Evolutionary conservation across 257 asterid species (phyloP).

Genomic region (Cordia subcordata): DNA sequence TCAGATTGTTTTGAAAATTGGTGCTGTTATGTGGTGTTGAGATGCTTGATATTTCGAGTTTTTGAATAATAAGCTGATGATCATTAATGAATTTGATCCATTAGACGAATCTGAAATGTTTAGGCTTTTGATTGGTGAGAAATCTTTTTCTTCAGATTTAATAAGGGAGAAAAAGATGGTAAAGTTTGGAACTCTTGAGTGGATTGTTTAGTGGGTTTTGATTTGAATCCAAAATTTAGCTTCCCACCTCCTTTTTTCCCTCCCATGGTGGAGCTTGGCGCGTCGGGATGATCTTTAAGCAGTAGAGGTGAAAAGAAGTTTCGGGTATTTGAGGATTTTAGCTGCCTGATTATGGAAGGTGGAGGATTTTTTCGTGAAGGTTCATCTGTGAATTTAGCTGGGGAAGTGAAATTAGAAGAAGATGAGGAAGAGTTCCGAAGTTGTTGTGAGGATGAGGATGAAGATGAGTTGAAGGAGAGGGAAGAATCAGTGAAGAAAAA

Average conservation of each 20-base stretch:
- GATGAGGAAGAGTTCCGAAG: conserved; percentile 94
- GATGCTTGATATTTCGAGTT: conserved; percentile 1
- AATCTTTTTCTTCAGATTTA: neutral
- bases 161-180: neutral
- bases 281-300: no score
- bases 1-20: conserved; percentile 2
- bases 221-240: neutral
- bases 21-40: neutral
- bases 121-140: neutral
- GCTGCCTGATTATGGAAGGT: conserved; percentile 8
- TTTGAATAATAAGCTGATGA: neutral
- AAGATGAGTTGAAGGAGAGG: conserved; percentile 31
- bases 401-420: conserved; percentile 44
- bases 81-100: conserved; percentile 5
- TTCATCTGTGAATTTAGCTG: conserved; percentile 18
- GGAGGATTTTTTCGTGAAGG: conserved; percentile 19
- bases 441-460: conserved; percentile 68
- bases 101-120: neutral
- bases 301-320: neutral
- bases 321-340: neutral
- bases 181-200: neutral
- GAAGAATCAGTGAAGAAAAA: conserved; percentile 13
- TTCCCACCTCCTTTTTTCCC: no score
- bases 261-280: no score
- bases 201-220: neutral